phyloP scores from a whole-genome alignment of 768 basidiomycete genomes.

The Vishniacozyma victoriae region DNA sequence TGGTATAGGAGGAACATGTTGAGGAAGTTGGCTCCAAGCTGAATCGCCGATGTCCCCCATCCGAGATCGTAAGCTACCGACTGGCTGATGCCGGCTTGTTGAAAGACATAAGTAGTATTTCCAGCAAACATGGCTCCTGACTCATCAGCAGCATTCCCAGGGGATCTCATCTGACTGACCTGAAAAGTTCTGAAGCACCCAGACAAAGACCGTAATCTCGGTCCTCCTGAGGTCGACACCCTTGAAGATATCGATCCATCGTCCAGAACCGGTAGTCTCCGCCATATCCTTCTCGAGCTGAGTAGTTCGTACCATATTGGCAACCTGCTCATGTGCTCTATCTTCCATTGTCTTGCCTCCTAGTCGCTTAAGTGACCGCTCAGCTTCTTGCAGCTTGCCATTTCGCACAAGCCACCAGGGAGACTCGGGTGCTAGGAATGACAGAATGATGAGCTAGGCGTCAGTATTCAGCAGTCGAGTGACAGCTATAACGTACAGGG shows the following conservation, averaged over 20 bases:
- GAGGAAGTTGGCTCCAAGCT: neutral
- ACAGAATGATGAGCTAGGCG: conserved; percentile 19
- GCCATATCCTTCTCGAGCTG: conserved; percentile 39
- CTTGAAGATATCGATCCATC: conserved; percentile 48
- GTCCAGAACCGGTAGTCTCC: conserved; percentile 31
- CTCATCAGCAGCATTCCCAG: too few species aligned
- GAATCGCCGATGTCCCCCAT: neutral
- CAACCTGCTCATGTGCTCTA: conserved; percentile 29
- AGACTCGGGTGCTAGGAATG: conserved; percentile 25
- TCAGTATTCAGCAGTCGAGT: too few species aligned
- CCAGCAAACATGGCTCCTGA: neutral
- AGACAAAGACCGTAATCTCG: conserved; percentile 44
- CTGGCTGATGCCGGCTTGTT: neutral
- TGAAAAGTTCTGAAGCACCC: conserved; percentile 4
- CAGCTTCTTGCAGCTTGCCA: conserved; percentile 28
- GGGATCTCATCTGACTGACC: too few species aligned
- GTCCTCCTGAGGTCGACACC: conserved; percentile 44
- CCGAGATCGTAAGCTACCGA: neutral
- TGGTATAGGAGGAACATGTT: neutral
- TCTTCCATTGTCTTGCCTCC: conserved; percentile 14
- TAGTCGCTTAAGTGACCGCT: conserved; percentile 9
- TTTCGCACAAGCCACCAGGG: conserved; percentile 38
- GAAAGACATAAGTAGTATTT: neutral
- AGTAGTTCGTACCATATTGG: conserved; percentile 46
- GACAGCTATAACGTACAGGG: conserved; percentile 1